These are phyloP conservation scores for Croton setiger DNA, from an alignment of 441 rosid genomes.

Conservation along the genomic window DNA sequence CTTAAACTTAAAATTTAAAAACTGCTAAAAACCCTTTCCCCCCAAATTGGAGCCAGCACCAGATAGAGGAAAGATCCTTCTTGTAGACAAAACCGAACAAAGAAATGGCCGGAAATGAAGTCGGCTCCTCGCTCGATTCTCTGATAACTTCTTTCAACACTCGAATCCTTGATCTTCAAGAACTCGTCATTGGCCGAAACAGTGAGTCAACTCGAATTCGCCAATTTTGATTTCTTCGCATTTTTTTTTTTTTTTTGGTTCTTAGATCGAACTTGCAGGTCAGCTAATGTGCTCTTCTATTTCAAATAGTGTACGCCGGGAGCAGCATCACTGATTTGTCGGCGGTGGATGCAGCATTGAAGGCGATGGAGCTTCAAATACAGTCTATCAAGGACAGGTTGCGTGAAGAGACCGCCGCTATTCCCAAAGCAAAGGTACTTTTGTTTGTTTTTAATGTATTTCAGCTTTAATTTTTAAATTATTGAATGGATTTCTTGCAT, in stretches of 20 bases:
- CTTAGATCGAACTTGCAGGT: background rate
- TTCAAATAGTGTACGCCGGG: conserved; percentile 64
- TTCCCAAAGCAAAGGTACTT: conserved; percentile 82
- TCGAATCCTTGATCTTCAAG: conserved; percentile 72
- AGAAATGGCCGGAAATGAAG: conserved; percentile 56
- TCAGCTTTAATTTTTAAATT: background rate
- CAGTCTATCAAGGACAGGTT: conserved; percentile 71
- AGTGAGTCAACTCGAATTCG: conserved; percentile 44
- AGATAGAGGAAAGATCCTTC: background rate
- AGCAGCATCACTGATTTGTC: conserved; percentile 63
- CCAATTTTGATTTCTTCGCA: background rate
- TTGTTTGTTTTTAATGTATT: background rate
- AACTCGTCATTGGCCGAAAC: conserved; percentile 87
- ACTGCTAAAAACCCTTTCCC: too few species aligned
- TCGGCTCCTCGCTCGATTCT: conserved; percentile 66
- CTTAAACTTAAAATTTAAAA: too few species aligned
- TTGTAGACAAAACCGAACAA: background rate
- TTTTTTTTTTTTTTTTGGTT: background rate
- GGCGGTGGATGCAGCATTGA: conserved; percentile 62
- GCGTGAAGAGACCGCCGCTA: conserved; percentile 69
- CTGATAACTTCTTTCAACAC: conserved; percentile 60
- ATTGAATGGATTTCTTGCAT: too few species aligned
- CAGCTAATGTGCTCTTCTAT: background rate
- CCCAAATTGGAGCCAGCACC: too few species aligned
- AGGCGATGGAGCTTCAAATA: conserved; percentile 79